Base-by-base conservation (phyloP, 139 green algal genomes). In the Chlamydomonas urium region DNA sequence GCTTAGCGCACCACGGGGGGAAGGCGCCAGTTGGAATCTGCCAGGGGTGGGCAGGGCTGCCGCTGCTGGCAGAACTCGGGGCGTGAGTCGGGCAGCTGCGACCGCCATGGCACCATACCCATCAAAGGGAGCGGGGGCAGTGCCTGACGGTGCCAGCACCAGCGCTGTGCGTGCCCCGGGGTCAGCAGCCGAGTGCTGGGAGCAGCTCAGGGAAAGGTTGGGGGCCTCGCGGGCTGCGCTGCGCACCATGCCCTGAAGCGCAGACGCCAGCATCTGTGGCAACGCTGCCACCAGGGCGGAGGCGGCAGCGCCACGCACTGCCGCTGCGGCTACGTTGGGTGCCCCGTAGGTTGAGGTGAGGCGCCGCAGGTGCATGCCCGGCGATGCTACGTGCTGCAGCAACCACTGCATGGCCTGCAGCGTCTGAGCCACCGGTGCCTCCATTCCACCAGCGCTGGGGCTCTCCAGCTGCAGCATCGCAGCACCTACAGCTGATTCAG, bases 1-100 rank as follows among this genome's bases (percentile, higher is more conserved):
- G 34, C 19, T 69, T 14, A 90, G 79, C 0, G 81, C 70, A 26
- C 85, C 85, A 3, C 80, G 68, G 1, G 85, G 85, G 21, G 56
- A 42, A 2, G 85, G 78, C 42, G 80, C 38, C 24, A 89, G 78
- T 67, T 78, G 59, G 61, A 70, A 79, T 1, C 73, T 75, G 2
- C 26, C 37, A 28, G 65, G 1, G 3, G 65, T 14, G 5, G 45
- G 26, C 28, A 47, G 4, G 21, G 57, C 48, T 1, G 26, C 45
- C 1, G 48, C 2, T 0, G 65, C 76, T 2, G 37, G 77, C 26
- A 84, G 21, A 24, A 87, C 50, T 2, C 75, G 31, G 24, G 77
- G 77, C 1, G 47, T 58, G 23, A 59, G 73, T 10, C 35, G 4
- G 1, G 42, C 71, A 6, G n/a, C 60, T 0, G 66, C 66, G 17